Base-by-base conservation (phyloP, 1,284 basidiomycete species). In the Irpex sp. region DNA sequence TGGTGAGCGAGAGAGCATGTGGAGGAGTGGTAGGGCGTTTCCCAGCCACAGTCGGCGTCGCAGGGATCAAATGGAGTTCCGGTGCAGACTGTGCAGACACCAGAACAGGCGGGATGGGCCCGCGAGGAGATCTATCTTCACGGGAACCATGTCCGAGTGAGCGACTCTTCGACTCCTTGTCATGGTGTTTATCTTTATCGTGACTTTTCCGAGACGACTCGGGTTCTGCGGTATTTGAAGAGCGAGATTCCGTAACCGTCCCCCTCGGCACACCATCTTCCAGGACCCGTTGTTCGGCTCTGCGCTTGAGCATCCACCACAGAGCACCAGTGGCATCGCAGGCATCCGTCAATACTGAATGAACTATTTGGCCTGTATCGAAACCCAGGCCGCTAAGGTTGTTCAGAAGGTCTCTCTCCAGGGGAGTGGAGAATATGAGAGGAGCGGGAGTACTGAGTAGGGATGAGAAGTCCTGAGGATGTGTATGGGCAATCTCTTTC, bases 251-350 rank as follows among this genome's bases (percentile, higher is more conserved):
- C 5, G 44, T 11, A 0, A 67, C 69, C 19, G 56, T 58, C 19
- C 21, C 57, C 36, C 17, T 61, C 37, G 38, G 49, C 47, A 21
- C n/a, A n/a, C 60, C 56, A 13, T 82, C 80, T 57, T 85, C 83
- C 26, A 82, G 38, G 11, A 81, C 78, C 63, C 82, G 85, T 71
- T 86, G 88, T 74, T 93, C 89, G 7, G 88, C 83, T 70, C 89
- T 92, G 68, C 89, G 85, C 71, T 92, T 88, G 58, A 99, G 78
- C 82, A 98, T 93, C 97, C 97, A 99, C 97, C 97, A 99, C 9
- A 94, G 79, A 1, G 96, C 94, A 8, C 95, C 92, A 5, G 92
- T 86, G 0, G 93, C 84, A 75, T 99, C 97, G 72, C 97, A 99
- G 0, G 97, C 97, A 75, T 98, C 87, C 31, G 85, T 91, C 55